Conservation (phyloP, 2,329 filamentous ascomycete species). For the Dothistroma pini region DNA sequence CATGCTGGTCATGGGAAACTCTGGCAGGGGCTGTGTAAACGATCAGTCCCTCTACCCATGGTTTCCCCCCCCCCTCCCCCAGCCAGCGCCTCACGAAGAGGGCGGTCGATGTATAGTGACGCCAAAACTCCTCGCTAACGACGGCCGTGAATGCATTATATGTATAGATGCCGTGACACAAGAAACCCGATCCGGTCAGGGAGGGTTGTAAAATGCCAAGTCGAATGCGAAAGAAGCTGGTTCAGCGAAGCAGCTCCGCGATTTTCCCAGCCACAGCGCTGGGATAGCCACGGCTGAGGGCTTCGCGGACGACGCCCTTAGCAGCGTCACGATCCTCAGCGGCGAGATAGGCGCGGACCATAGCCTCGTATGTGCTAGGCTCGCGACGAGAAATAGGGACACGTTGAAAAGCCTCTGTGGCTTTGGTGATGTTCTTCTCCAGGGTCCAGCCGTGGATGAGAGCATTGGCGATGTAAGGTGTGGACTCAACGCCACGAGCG, state of each 20-base stretch:
- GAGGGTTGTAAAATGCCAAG: slow-evolving; percentile 1
- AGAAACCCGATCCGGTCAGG: slow-evolving; percentile 5
- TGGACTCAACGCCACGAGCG: slow-evolving; percentile 71
- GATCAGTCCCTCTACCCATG: neutral
- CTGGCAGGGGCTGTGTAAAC: slow-evolving; percentile 3
- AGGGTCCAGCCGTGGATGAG: slow-evolving; percentile 95
- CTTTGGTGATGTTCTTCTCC: slow-evolving; percentile 74
- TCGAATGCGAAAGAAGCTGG: slow-evolving; percentile 3
- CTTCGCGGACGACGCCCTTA: slow-evolving; percentile 78
- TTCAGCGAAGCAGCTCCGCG: slow-evolving; percentile 66
- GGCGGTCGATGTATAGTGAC: slow-evolving; percentile 5
- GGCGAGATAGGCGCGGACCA: slow-evolving; percentile 89
- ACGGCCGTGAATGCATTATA: slow-evolving; percentile 10
- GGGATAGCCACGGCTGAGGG: slow-evolving; percentile 85
- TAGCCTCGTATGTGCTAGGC: slow-evolving; percentile 97
- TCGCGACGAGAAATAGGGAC: slow-evolving; percentile 77
- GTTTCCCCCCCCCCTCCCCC: neutral
- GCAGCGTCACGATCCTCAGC: slow-evolving; percentile 76
- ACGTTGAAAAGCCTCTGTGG: slow-evolving; percentile 73
- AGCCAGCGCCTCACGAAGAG: slow-evolving; percentile 2
- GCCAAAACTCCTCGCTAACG: slow-evolving; percentile 17
- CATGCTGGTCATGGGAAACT: slow-evolving; percentile 1
- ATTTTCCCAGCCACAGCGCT: slow-evolving; percentile 91
- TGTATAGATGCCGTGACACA: slow-evolving; percentile 6
- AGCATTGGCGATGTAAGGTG: slow-evolving; percentile 97